Evolutionary conservation across 352 stramenopile species (phyloP).

Genomic region (Chrysophaeum taylorii): DNA sequence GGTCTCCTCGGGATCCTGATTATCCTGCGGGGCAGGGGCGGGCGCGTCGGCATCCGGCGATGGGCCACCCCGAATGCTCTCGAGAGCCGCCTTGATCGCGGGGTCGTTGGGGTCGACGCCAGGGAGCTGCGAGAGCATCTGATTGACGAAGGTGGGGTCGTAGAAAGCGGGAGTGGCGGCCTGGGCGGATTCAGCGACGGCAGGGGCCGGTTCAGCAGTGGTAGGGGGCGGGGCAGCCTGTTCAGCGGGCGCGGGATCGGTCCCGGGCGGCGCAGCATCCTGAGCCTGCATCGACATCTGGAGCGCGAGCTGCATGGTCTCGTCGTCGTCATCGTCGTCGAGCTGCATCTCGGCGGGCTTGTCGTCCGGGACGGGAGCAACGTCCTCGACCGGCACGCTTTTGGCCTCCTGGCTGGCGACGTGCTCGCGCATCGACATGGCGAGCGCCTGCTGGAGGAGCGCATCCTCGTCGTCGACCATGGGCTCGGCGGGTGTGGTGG

Average conservation of each 20-base stretch:
- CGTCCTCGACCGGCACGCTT: conserved; percentile 13
- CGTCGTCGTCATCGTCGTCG: conserved; percentile 49
- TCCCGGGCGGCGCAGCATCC: not conserved
- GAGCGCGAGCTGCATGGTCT: conserved; percentile 16
- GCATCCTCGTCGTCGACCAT: conserved; percentile 55
- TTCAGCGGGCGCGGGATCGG: not conserved
- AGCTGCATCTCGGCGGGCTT: conserved; percentile 26
- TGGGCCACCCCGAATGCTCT: conserved; percentile 5
- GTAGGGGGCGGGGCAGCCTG: not conserved
- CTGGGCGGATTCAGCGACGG: conserved; percentile 19
- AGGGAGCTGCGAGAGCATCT: conserved; percentile 59
- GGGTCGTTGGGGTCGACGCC: conserved; percentile 79
- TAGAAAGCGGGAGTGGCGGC: conserved; percentile 46
- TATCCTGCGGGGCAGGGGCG: too few relatives aligned
- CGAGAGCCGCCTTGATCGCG: conserved; percentile 75
- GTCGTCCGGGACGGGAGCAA: conserved; percentile 14
- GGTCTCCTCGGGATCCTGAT: too few relatives aligned
- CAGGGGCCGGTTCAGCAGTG: not conserved
- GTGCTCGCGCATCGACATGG: conserved; percentile 62
- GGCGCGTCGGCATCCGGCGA: not conserved
- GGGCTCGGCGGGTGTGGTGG: conserved; percentile 15
- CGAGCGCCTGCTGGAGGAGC: conserved; percentile 58
- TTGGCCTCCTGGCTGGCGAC: conserved; percentile 14
- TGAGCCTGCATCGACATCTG: conserved; percentile 15
- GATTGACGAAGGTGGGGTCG: conserved; percentile 74